phyloP scores from a whole-genome alignment of 2,329 filamentous ascomycete genomes.

The Penicillium sp. region DNA sequence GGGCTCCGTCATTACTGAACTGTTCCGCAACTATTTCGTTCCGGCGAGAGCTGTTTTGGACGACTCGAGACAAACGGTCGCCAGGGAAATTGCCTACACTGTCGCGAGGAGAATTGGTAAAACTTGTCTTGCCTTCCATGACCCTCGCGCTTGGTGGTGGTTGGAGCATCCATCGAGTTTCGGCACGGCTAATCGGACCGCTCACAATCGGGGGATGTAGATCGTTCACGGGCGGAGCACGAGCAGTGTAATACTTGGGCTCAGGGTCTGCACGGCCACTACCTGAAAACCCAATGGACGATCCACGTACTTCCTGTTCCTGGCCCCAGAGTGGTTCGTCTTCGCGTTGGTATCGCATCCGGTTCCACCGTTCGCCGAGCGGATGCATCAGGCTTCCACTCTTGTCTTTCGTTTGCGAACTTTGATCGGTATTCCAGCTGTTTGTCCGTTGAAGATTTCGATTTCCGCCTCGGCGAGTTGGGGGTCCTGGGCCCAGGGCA shows the following conservation, averaged over 20 bases:
- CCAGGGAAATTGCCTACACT: conserved; percentile 13
- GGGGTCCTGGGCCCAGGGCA: conserved; percentile 71
- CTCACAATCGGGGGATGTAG: conserved; percentile 82
- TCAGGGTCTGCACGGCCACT: conserved; percentile 37
- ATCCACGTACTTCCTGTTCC: conserved; percentile 48
- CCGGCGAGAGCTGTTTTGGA: neutral
- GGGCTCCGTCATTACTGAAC: conserved; percentile 8
- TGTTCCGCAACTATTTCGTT: conserved; percentile 1
- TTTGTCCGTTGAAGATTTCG: conserved; percentile 58
- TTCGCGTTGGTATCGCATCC: conserved; percentile 77
- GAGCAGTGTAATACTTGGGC: conserved; percentile 60
- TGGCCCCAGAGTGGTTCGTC: conserved; percentile 86
- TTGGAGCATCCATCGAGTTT: conserved; percentile 87
- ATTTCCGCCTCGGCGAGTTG: conserved; percentile 57
- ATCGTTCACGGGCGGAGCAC: conserved; percentile 77
- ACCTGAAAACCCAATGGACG: conserved; percentile 53
- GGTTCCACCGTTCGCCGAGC: conserved; percentile 68
- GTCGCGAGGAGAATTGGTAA: conserved; percentile 23
- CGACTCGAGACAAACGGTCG: conserved; percentile 10
- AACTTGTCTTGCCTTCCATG: conserved; percentile 77
- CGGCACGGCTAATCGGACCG: conserved; percentile 66
- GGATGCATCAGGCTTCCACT: conserved; percentile 35
- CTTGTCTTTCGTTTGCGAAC: conserved; percentile 47
- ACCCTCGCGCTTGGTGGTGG: conserved; percentile 85
- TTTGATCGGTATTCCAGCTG: conserved; percentile 53